Evolutionary conservation across 1,284 basidiomycete genomes (phyloP), one percentile per base, ranked within the genome.

Genomic region (Rhodotorula sp.): DNA sequence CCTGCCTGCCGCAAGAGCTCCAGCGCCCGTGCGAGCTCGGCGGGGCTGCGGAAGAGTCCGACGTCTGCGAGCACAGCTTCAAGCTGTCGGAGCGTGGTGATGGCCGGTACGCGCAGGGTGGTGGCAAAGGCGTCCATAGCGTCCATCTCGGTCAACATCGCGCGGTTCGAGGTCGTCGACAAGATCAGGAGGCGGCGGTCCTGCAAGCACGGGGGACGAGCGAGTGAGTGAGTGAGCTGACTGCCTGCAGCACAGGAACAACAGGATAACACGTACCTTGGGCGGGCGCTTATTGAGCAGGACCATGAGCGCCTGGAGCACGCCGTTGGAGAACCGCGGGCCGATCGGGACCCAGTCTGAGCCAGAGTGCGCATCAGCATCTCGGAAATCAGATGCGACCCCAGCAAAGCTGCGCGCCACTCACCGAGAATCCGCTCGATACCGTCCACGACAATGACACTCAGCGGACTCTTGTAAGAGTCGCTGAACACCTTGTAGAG

Each of bases 331-430:
- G 84, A 98, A 99, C 63, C 95, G 86, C 22, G 91, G 93, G 2
- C 95, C 95, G 81, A 99, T 91, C 6, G 95, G 93, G n/a, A 95
- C 95, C 90, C 93, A 99, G 76, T 96, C 94, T 93, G 66, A 48
- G 48, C 24, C 24, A 4, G 30, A 10, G 48, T 20, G 29, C 12
- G n/a, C 30, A 18, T 24, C 6, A n/a, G 24, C 20, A n/a, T 29
- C 14, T 15, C 45, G n/a, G 18, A 3, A 17, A 24, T 15, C n/a
- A 29, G 29, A 20, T 15, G 1, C 18, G 24, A 15, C 44, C 44
- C 56, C 37, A 15, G 60, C 17, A 17, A 20, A 26, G 20, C 17
- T n/a, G 18, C n/a, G 22, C 8, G 26, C 18, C 29, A 80, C 87
- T 73, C 66, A 91, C 92, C 92, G 64, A 96, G 84, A 68, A 96